Evolutionary conservation across 1,284 basidiomycete genomes (phyloP).

Genomic region (Takashimella tepidaria): DNA sequence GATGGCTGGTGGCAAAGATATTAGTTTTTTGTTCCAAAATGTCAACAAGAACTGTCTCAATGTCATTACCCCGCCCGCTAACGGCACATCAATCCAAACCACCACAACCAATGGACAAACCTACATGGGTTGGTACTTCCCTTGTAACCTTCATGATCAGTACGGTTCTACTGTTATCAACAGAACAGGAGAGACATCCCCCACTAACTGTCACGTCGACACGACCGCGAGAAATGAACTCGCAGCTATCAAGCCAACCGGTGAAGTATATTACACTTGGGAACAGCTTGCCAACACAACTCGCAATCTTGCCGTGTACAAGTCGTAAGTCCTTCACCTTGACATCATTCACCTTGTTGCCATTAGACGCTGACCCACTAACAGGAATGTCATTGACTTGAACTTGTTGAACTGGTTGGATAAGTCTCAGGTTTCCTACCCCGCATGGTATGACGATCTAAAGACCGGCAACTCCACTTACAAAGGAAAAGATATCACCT

Average conservation of each 20-base stretch:
- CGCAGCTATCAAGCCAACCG: slow-evolving; percentile 55
- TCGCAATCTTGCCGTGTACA: slow-evolving; percentile 84
- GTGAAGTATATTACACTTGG: slow-evolving; percentile 93
- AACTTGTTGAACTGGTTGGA: slow-evolving; percentile 78
- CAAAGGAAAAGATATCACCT: slow-evolving; percentile 78
- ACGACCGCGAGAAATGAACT: slow-evolving; percentile 51
- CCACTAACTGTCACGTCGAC: slow-evolving; percentile 69
- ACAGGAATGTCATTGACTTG: slow-evolving; percentile 81
- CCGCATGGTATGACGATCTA: slow-evolving; percentile 73
- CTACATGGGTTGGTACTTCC: slow-evolving; percentile 76
- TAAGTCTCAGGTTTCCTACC: slow-evolving; percentile 70
- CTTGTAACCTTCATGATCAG: slow-evolving; percentile 83
- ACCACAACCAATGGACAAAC: slow-evolving; percentile 50
- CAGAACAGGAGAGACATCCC: slow-evolving; percentile 59
- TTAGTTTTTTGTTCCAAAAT: slow-evolving; percentile 90
- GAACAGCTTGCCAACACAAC: slow-evolving; percentile 64
- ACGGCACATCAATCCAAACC: slow-evolving; percentile 63
- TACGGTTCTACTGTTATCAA: slow-evolving; percentile 62
- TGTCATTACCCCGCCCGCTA: slow-evolving; percentile 63
- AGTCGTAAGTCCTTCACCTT: slow-evolving; percentile 58
- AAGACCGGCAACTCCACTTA: slow-evolving; percentile 65
- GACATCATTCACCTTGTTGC: too few relatives aligned
- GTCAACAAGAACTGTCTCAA: slow-evolving; percentile 75
- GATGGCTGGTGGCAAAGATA: slow-evolving; percentile 76
- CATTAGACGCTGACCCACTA: too few relatives aligned